Percentiles rank a stretch among this genome's conserved stretches.
Conservation (phyloP, 306 rosid genomes). For the Dryas drummondii region DNA sequence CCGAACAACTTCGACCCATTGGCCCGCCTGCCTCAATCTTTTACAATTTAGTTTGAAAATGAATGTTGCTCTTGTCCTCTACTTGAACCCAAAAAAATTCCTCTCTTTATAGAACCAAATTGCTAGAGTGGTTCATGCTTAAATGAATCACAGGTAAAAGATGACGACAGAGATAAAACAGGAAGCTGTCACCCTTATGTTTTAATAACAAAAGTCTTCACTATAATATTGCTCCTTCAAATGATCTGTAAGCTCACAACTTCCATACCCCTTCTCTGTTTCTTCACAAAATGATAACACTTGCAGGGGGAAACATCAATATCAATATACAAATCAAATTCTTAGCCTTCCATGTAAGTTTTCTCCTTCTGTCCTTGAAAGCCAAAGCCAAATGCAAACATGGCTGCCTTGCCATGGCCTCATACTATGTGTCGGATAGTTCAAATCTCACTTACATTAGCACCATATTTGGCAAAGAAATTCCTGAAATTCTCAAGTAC, state of each 20-base stretch:
- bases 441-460: constrained; percentile 47
- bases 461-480: constrained; percentile 33
- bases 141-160: constrained; percentile 14
- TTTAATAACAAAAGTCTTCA: neutral
- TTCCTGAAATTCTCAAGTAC: constrained; percentile 44
- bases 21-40: neutral
- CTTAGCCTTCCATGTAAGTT: constrained; percentile 6
- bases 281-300: constrained; percentile 33
- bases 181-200: constrained; percentile 3
- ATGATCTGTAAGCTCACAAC: constrained; percentile 13
- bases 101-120: constrained; percentile 1
- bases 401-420: constrained; percentile 66
- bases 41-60: neutral
- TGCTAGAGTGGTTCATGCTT: constrained; percentile 18
- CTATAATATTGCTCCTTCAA: constrained; percentile 9
- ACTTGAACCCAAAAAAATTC: constrained; percentile 3
- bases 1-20: neutral
- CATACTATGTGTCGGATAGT: constrained; percentile 39
- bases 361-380: constrained; percentile 20
- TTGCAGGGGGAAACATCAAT: neutral
- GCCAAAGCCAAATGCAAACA: constrained; percentile 40
- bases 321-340: neutral
- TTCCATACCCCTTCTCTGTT: neutral
- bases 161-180: constrained; percentile 22
- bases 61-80: constrained; percentile 2